Base-by-base conservation (phyloP, 2,329 filamentous ascomycete species). In the Penicillium thymicola region DNA sequence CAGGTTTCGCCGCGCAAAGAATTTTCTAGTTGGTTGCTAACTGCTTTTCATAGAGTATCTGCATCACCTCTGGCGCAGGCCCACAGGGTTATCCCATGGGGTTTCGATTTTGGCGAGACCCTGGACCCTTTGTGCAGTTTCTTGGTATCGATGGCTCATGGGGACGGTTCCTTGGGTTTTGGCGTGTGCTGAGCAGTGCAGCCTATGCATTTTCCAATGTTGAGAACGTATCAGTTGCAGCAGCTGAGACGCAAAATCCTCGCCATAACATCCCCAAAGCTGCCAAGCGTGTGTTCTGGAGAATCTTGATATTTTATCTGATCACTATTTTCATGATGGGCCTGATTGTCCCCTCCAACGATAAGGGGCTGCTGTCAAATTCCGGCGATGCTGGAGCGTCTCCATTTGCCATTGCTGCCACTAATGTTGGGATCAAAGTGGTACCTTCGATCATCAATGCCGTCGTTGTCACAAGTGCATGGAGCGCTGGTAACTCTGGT, bases 261-360 rank as follows among this genome's bases (percentile, higher is more conserved):
- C 72, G 80, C 28, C 71, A 75, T 18, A 81, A 81, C 54, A 70
- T 84, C 4, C 81, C 81, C 4, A 78, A 72, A 27, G 81, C 81
- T 5, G 79, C 77, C 5, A 76, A 77, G 18, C 74, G 78, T 9
- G 80, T 80, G 63, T 80, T 83, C 67, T 80, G 74, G 62, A 81
- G 81, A 25, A 72, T 83, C 16, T 65, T 81, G 11, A 71, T 81
- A 64, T 81, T 83, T 71, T 82, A 82, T 62, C 76, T 81, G 5
- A 68, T 83, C 2, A 76, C 78, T 14, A 82, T 83, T 38, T 77
- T 79, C 32, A 75, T 82, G 52, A 78, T 81, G 46, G 49, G 48
- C 28, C 25, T 61, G 21, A 21, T 77, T 13, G 46, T 76, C 49
- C 78, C 78, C 0, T 79, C 73, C 34, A 72, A 82, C 54, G 76